phyloP scores from a whole-genome alignment of 2,329 filamentous ascomycete genomes.

The Sclerotinia borealis region DNA sequence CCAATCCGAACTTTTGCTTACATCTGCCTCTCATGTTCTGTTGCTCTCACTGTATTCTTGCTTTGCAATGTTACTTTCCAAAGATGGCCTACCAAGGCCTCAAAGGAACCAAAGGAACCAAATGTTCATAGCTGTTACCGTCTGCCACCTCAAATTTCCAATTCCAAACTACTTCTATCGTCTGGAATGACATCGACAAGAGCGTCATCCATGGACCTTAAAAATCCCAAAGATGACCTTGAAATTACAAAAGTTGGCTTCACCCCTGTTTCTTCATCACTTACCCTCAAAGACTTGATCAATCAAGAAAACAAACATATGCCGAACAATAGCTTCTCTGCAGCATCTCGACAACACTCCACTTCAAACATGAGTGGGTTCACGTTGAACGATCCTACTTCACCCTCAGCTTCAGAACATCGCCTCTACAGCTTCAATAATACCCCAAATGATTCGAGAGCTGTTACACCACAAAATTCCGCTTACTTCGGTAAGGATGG shows the following conservation, averaged over 20 bases:
- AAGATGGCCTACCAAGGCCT: conserved; percentile 1
- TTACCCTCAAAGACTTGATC: background rate
- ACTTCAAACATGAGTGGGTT: conserved; percentile 1
- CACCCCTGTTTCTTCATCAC: background rate
- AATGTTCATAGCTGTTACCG: background rate
- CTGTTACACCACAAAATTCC: background rate
- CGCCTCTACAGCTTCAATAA: background rate
- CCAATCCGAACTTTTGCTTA: conserved; percentile 3
- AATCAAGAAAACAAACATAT: background rate
- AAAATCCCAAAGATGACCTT: background rate
- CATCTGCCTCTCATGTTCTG: conserved; percentile 10
- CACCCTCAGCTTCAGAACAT: background rate
- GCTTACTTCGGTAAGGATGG: background rate
- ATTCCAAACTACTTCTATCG: background rate
- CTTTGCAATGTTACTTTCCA: conserved; percentile 3
- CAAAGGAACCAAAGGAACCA: background rate
- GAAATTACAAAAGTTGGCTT: background rate
- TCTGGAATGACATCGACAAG: background rate
- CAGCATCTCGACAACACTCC: background rate
- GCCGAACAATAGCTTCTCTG: background rate
- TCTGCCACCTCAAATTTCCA: conserved; percentile 1
- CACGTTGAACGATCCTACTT: background rate
- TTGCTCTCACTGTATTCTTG: background rate
- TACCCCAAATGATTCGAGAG: background rate
- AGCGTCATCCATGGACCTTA: background rate